Conservation (phyloP, 306 rosid species). For the Chamaecrista fasciculata region DNA sequence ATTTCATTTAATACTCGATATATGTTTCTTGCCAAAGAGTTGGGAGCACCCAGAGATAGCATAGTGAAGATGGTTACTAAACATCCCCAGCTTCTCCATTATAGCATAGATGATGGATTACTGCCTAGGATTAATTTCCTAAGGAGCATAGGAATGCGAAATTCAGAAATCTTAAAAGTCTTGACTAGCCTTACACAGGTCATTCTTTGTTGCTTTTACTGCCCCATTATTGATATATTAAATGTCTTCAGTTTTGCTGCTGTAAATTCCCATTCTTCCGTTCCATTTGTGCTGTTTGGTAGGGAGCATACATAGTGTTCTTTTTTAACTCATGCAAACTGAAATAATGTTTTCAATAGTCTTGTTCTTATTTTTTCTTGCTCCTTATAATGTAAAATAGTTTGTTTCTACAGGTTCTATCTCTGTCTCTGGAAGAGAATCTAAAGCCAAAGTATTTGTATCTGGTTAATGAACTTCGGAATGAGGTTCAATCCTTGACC, state of each 20-base stretch:
- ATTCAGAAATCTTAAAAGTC: conserved; percentile 86
- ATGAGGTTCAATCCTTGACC: conserved; percentile 88
- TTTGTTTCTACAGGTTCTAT: conserved; percentile 66
- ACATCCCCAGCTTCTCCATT: conserved; percentile 97
- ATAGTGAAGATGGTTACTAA: conserved; percentile 92
- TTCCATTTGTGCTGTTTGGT: conserved; percentile 16
- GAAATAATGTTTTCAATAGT: background rate
- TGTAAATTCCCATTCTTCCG: conserved; percentile 10
- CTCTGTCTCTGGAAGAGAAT: conserved; percentile 88
- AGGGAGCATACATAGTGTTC: background rate
- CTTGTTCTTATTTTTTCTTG: background rate
- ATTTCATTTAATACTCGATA: conserved; percentile 77
- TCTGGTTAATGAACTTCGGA: conserved; percentile 82
- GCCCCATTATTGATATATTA: conserved; percentile 7
- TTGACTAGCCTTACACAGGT: conserved; percentile 94
- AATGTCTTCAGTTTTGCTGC: background rate
- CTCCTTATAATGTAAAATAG: conserved; percentile 12
- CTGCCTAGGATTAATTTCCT: conserved; percentile 92
- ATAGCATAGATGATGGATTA: conserved; percentile 88
- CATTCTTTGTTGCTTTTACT: conserved; percentile 17
- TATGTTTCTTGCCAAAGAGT: conserved; percentile 77
- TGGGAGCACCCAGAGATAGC: conserved; percentile 88
- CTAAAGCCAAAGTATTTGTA: conserved; percentile 93
- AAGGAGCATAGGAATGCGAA: conserved; percentile 90
- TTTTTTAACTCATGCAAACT: background rate